Evolutionary conservation across 1,284 basidiomycete species (phyloP).

Genomic region (Leccinum griseonigrum): DNA sequence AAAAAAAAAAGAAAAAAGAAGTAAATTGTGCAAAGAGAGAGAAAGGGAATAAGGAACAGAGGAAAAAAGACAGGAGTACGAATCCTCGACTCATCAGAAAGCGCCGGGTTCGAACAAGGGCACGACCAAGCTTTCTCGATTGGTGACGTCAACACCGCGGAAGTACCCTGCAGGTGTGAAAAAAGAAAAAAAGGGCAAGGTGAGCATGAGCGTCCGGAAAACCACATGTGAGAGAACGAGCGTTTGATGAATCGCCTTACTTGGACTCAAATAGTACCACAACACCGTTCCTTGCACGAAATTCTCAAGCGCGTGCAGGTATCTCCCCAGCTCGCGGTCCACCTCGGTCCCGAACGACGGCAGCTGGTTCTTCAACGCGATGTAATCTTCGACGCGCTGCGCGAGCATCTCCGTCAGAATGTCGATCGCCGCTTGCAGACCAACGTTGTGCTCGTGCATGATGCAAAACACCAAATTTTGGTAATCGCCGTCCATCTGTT

Average conservation of each 20-base stretch:
- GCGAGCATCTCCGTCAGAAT: conserved; percentile 43
- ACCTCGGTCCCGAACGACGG: conserved; percentile 44
- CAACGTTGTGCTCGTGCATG: conserved; percentile 43
- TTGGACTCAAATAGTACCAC: conserved; percentile 46
- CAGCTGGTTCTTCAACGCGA: conserved; percentile 35
- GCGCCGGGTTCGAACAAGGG: conserved; percentile 28
- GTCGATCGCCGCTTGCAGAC: conserved; percentile 43
- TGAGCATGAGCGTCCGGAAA: neutral
- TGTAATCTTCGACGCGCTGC: conserved; percentile 41
- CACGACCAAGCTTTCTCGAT: conserved; percentile 27
- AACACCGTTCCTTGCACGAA: conserved; percentile 48
- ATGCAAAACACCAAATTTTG: conserved; percentile 49
- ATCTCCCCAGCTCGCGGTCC: conserved; percentile 39
- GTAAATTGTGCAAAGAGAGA: neutral
- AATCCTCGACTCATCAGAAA: conserved; percentile 16
- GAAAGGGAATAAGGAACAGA: neutral
- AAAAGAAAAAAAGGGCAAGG: neutral
- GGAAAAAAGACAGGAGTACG: neutral
- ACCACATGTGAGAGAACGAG: neutral
- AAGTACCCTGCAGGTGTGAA: conserved; percentile 27
- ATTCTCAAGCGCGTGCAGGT: conserved; percentile 42
- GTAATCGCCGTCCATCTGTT: conserved; percentile 49
- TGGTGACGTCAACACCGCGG: conserved; percentile 33
- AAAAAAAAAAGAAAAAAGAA: neutral
- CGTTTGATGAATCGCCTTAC: conserved; percentile 20